Conservation (phyloP, 1,284 basidiomycete genomes). For the Tylopilus orsonianus region DNA sequence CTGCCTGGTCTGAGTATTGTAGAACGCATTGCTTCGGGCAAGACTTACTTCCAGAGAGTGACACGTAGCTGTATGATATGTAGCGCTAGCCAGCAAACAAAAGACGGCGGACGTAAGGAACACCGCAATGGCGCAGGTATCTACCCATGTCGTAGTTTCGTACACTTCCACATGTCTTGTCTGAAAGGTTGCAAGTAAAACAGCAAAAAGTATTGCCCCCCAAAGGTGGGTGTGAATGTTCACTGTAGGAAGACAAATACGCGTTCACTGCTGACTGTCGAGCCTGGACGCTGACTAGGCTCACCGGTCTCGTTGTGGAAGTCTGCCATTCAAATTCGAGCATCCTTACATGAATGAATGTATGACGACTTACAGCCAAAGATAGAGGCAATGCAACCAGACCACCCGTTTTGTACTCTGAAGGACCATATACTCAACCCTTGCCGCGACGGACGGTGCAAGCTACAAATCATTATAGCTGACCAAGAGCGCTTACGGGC, state of each 20-base stretch:
- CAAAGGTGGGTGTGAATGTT: constrained; percentile 89
- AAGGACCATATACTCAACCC: constrained; percentile 8
- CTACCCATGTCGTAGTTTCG: constrained; percentile 56
- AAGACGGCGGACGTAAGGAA: constrained; percentile 75
- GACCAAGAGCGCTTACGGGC: constrained; percentile 46
- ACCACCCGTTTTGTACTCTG: constrained; percentile 65
- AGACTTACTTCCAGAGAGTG: constrained; percentile 64
- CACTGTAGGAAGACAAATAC: constrained; percentile 45
- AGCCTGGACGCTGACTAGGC: constrained; percentile 13
- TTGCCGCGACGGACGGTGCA: constrained; percentile 8
- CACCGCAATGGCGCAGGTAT: constrained; percentile 61
- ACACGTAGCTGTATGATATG: constrained; percentile 76
- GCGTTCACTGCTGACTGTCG: constrained; percentile 9
- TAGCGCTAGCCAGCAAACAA: constrained; percentile 74
- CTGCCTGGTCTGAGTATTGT: constrained; percentile 30
- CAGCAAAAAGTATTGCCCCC: constrained; percentile 69
- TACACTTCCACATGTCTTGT: constrained; percentile 50
- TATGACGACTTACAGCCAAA: constrained; percentile 62
- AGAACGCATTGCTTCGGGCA: constrained; percentile 2
- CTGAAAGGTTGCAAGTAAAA: constrained; percentile 56
- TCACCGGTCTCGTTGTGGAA: constrained; percentile 82
- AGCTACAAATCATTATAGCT: constrained; percentile 4
- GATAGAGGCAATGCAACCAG: constrained; percentile 65
- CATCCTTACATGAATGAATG: constrained; percentile 10
- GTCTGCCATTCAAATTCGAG: constrained; percentile 46